Conservation (phyloP, 2,329 filamentous ascomycete species). For the Venturia oleaginea region DNA sequence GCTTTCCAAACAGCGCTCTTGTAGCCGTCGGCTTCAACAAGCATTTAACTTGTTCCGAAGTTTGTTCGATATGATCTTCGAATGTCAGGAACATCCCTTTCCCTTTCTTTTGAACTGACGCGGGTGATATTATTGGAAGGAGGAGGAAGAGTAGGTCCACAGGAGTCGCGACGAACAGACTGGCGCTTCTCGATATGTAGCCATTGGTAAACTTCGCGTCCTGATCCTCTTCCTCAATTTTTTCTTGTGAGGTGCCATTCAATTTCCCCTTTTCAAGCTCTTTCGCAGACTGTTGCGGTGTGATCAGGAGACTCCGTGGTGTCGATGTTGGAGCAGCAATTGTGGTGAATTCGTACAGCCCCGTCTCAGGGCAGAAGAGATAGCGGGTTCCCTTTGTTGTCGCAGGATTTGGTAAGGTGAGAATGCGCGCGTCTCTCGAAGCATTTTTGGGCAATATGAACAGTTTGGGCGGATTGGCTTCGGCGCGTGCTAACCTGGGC, state of each 20-base stretch:
- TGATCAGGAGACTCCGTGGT: conserved; percentile 48
- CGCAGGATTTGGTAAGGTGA: conserved; percentile 47
- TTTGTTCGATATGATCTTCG: conserved; percentile 62
- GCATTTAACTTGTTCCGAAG: conserved; percentile 49
- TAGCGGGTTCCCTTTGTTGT: conserved; percentile 42
- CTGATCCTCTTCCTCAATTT: conserved; percentile 5
- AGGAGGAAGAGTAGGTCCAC: conserved; percentile 80
- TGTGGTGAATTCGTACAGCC: conserved; percentile 53
- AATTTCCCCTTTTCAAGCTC: conserved; percentile 16
- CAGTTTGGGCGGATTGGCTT: conserved; percentile 39
- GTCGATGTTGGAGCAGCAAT: conserved; percentile 42
- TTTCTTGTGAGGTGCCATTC: conserved; percentile 8
- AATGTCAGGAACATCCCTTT: conserved; percentile 59
- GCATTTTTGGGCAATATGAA: conserved; percentile 48
- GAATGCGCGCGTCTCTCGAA: conserved; percentile 44
- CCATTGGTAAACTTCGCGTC: conserved; percentile 24
- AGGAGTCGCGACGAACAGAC: conserved; percentile 74
- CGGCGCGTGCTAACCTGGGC: conserved; percentile 27
- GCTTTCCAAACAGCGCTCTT: conserved; percentile 43
- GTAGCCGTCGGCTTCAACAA: conserved; percentile 41
- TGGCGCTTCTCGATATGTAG: conserved; percentile 56
- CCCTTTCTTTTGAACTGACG: conserved; percentile 31
- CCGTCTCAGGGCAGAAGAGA: conserved; percentile 48
- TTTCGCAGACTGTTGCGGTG: conserved; percentile 21
- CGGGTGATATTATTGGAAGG: conserved; percentile 57